Percentiles rank a stretch among this genome's conserved stretches.
Conservation (phyloP, 1,284 basidiomycete genomes). For the Cutaneotrichosporon curvatum region DNA sequence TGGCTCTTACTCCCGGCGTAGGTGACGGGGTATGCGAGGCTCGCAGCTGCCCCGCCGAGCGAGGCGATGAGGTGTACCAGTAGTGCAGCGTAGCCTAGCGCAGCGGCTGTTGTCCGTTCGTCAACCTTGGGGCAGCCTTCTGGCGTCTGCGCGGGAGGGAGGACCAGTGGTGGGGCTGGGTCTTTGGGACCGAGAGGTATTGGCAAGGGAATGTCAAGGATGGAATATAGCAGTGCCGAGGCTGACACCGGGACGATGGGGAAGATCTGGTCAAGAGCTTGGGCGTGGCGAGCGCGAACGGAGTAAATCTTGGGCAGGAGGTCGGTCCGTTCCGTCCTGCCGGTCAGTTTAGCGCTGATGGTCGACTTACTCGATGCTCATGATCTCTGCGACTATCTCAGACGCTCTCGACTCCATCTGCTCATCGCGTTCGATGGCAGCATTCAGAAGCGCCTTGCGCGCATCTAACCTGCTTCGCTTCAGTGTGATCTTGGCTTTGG, state of each 20-base stretch:
- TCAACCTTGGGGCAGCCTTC: slow-evolving; percentile 53
- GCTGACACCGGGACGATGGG: slow-evolving; percentile 78
- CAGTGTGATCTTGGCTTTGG: slow-evolving; percentile 24
- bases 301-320: slow-evolving; percentile 52
- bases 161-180: slow-evolving; percentile 71
- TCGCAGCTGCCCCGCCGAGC: slow-evolving; percentile 54
- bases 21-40: slow-evolving; percentile 80
- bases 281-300: slow-evolving; percentile 61
- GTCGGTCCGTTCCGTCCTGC: slow-evolving; percentile 44
- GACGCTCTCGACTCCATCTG: slow-evolving; percentile 14
- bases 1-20: slow-evolving; percentile 79
- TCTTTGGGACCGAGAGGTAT: slow-evolving; percentile 68
- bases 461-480: slow-evolving; percentile 18
- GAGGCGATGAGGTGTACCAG: slow-evolving; percentile 69
- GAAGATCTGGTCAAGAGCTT: slow-evolving; percentile 71
- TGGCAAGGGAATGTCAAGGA: slow-evolving; percentile 73
- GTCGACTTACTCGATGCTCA: slow-evolving; percentile 23
- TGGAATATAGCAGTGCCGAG: slow-evolving; percentile 73
- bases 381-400: slow-evolving; percentile 22
- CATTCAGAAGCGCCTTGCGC: slow-evolving; percentile 22
- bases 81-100: slow-evolving; percentile 80
- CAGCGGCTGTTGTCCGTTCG: slow-evolving; percentile 74
- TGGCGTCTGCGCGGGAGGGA: slow-evolving; percentile 53
- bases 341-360: slow-evolving; percentile 5
- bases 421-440: slow-evolving; percentile 26